phyloP scores from a whole-genome alignment of 78 protist species.

The Pigoraptor vietnamica region DNA sequence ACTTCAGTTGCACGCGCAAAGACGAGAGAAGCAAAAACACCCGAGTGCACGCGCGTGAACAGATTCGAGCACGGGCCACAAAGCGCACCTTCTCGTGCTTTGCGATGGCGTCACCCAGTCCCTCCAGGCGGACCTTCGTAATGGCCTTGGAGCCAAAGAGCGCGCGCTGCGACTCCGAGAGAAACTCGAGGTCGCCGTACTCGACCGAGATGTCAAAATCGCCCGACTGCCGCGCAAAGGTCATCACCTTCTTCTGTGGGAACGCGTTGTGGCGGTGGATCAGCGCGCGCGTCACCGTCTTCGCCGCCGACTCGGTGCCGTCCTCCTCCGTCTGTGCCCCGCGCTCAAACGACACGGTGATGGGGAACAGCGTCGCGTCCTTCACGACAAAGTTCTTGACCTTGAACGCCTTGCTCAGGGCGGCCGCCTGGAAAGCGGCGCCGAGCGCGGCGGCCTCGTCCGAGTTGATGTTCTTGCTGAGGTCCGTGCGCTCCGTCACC shows the following conservation, averaged over 20 bases:
- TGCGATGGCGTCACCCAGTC: background rate
- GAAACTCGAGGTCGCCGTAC: background rate
- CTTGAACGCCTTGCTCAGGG: background rate
- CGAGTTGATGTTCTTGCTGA: conserved; percentile 65
- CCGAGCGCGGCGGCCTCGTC: conserved; percentile 71
- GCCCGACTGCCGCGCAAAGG: background rate
- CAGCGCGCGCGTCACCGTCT: background rate
- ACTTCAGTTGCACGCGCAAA: background rate
- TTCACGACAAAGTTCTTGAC: conserved; percentile 4
- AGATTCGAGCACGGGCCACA: no score
- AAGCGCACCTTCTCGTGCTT: background rate
- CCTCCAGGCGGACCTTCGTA: background rate
- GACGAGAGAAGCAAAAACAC: background rate
- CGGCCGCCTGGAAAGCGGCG: conserved; percentile 50
- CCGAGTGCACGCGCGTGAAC: no score
- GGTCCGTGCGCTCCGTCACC: background rate
- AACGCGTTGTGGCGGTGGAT: background rate
- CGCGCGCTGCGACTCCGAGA: background rate
- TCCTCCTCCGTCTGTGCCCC: background rate
- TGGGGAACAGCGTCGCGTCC: background rate
- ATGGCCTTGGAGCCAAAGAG: background rate
- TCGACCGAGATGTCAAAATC: background rate
- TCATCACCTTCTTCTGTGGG: conserved; percentile 2
- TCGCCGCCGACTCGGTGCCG: background rate
- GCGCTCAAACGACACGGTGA: background rate